Evolutionary conservation across 352 stramenopile genomes (phyloP).

Genomic region (Achlya hypogyna): DNA sequence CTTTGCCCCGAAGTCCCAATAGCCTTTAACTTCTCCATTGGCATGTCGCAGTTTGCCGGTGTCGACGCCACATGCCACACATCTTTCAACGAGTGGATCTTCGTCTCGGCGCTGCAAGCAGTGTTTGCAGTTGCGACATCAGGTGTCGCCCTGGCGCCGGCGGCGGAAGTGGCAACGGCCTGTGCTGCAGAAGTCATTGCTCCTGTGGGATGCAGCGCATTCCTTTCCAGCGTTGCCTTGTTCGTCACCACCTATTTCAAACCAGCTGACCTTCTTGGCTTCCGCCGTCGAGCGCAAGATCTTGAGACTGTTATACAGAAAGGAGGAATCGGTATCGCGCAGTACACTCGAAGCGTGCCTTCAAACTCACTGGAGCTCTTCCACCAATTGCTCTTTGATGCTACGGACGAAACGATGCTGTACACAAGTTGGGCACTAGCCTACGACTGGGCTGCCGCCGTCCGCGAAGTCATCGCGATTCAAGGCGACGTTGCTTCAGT

Average conservation of each 20-base stretch:
- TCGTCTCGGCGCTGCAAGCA: background rate
- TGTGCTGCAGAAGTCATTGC: background rate
- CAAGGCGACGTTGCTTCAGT: background rate
- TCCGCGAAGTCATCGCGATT: constrained; percentile 11
- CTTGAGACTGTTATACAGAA: background rate
- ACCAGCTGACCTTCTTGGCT: background rate
- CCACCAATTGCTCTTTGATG: background rate
- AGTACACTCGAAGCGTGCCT: background rate
- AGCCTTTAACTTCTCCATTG: background rate
- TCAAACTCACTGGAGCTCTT: background rate
- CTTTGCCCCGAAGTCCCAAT: background rate
- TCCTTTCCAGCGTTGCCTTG: background rate
- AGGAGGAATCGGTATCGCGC: background rate
- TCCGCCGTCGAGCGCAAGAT: background rate
- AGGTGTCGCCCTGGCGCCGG: background rate
- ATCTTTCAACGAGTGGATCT: background rate
- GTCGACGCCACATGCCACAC: background rate
- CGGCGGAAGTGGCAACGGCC: background rate
- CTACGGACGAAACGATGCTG: background rate
- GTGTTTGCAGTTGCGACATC: background rate
- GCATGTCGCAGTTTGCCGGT: background rate
- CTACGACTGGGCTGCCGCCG: background rate
- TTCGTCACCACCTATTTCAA: background rate
- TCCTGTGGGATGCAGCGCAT: background rate
- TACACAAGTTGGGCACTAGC: background rate